Evolutionary conservation across 2,329 filamentous ascomycete genomes (phyloP).

Genomic region (Drechslera avenae): DNA sequence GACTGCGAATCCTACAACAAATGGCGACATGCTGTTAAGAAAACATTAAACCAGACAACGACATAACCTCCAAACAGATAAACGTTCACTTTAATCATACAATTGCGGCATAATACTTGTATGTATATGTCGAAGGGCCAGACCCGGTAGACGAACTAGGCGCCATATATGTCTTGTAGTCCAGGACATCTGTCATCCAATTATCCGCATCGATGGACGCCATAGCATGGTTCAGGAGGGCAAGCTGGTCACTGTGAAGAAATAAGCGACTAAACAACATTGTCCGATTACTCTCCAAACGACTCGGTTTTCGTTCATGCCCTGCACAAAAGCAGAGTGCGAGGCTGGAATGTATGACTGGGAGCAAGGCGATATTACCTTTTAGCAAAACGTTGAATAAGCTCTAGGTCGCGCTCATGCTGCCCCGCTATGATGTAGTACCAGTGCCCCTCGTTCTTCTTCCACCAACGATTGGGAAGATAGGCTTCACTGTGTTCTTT

Average conservation of each 20-base stretch:
- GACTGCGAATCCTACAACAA: too few relatives aligned
- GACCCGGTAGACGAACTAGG: background rate
- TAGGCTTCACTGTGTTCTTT: constrained; percentile 53
- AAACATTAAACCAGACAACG: too few relatives aligned
- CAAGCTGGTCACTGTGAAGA: constrained; percentile 21
- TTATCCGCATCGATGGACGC: constrained; percentile 22
- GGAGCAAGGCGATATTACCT: constrained; percentile 6
- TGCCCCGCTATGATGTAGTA: constrained; percentile 51
- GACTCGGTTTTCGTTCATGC: background rate
- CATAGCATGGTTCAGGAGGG: constrained; percentile 23
- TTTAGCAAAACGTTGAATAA: constrained; percentile 26
- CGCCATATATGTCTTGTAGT: constrained; percentile 24
- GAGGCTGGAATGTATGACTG: background rate
- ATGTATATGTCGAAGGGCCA: background rate
- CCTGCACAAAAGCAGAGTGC: background rate
- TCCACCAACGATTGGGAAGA: constrained; percentile 63
- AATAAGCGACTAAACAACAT: constrained; percentile 10
- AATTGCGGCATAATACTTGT: constrained; percentile 3
- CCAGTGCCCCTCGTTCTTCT: constrained; percentile 54
- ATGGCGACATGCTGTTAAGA: too few relatives aligned
- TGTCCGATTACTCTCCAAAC: background rate
- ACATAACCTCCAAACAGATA: too few relatives aligned
- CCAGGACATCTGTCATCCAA: constrained; percentile 25
- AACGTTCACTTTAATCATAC: background rate
- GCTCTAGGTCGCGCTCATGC: constrained; percentile 50